Base-by-base conservation (phyloP, 2,329 filamentous ascomycete genomes). In the Scytalidium lignicola region DNA sequence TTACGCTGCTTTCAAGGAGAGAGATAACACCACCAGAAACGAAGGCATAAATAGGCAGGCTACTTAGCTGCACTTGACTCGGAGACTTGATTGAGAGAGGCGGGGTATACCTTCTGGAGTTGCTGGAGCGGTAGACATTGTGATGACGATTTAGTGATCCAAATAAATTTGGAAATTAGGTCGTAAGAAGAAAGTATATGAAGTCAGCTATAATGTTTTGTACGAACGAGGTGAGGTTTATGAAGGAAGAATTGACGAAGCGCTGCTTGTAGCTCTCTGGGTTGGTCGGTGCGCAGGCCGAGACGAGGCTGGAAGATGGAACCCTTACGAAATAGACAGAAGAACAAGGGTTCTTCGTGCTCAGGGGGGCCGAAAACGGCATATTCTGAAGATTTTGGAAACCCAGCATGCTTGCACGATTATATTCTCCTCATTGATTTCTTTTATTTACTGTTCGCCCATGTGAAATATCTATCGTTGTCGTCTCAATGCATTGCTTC, bases 91-190 rank as follows among this genome's bases (percentile, higher is more conserved):
- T 45, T n/a, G 23, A 26, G 22, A 28, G 43, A 20, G 10, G 26
- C 32, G 32, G 32, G 32, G 23, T 44, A 41, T 42, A 51, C 49
- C 46, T 47, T 51, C 49, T 49, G 49, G 49, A 18, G 48, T 50
- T 8, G 49, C 22, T 19, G 44, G 41, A 21, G 46, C 19, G 18
- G 47, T 21, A 42, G 50, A 50, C 50, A 50, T 52, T 37, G 26
- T 37, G 22, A 23, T 4, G 32, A 37, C 15, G 15, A 37, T 5
- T 37, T 17, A 13, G n/a, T n/a, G n/a, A 37, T 13, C n/a, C 15
- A 37, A 37, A 8, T 8, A 37, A 37, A 37, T 37, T 13, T 8
- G 4, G 15, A 37, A 13, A 13, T 17, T 37, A 17, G 7, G 15
- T 5, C 5, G 32, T 37, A 37, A 37, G 12, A 37, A 37, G 32